A percentile compares a stretch with the other conserved stretches of the same genome.
These are phyloP conservation scores for Diutina scorzettiae DNA, from an alignment of 1,139 yeast genomes.

Conservation along the genomic window DNA sequence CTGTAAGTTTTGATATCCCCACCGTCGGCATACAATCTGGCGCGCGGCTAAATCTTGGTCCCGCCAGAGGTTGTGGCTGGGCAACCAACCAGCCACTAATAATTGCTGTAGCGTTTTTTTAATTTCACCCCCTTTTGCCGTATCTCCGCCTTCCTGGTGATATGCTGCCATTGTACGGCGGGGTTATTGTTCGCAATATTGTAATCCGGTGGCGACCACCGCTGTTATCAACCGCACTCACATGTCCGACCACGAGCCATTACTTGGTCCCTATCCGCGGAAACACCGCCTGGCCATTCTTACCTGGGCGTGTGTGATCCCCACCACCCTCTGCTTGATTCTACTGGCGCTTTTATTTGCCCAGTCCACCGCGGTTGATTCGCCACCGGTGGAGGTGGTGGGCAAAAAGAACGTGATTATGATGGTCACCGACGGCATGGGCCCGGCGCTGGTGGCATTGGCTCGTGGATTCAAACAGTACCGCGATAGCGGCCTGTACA, in stretches of 20 bases:
- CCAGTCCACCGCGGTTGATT: background rate
- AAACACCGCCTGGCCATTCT: background rate
- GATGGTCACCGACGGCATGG: constrained; percentile 90
- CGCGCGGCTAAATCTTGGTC: too few species aligned
- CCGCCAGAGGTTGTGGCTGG: too few species aligned
- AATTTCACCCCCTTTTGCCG: too few species aligned
- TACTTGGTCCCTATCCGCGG: background rate
- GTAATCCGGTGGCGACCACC: too few species aligned
- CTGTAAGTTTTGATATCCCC: too few species aligned
- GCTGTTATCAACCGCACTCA: background rate
- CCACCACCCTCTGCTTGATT: background rate
- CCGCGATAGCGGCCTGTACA: constrained; percentile 35
- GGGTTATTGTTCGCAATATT: too few species aligned
- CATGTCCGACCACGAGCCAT: background rate
- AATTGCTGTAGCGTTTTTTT: too few species aligned
- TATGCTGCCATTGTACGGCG: too few species aligned
- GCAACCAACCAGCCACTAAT: too few species aligned
- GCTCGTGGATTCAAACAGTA: constrained; percentile 61
- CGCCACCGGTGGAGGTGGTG: background rate
- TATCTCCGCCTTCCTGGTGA: too few species aligned
- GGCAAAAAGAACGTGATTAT: constrained; percentile 55
- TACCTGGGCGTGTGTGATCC: background rate
- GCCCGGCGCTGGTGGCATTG: constrained; percentile 69
- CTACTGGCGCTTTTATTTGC: background rate
- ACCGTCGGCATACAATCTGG: too few species aligned